A percentile compares a stretch with the other conserved stretches of the same genome.
These are phyloP conservation scores for Chlorella sp. DNA, from an alignment of 139 green algal genomes.

Conservation along the genomic window DNA sequence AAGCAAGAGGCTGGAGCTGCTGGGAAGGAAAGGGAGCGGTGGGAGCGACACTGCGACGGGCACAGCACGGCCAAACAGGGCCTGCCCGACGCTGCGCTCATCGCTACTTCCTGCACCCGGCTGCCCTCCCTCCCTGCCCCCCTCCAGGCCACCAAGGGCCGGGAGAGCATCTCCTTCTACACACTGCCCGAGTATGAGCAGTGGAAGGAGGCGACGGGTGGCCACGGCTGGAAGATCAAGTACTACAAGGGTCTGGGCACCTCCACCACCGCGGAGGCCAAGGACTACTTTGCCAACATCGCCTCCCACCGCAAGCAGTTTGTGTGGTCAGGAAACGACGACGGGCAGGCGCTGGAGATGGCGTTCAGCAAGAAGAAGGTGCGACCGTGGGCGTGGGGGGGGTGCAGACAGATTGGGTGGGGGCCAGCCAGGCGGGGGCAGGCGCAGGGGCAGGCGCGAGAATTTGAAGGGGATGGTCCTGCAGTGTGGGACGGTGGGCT, in stretches of 20 bases:
- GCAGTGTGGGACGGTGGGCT: too few relatives aligned
- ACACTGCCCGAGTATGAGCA: constrained; percentile 98
- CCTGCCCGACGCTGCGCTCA: too few relatives aligned
- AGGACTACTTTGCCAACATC: constrained; percentile 95
- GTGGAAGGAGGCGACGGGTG: constrained; percentile 81
- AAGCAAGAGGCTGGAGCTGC: too few relatives aligned
- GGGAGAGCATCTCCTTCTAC: constrained; percentile 88
- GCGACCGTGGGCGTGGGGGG: too few relatives aligned
- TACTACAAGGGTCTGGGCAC: constrained; percentile 99
- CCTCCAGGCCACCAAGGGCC: constrained; percentile 82
- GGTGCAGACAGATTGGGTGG: too few relatives aligned
- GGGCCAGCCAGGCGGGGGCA: too few relatives aligned
- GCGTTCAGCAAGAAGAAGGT: constrained; percentile 98
- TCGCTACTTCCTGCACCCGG: background rate
- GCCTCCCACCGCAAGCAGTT: constrained; percentile 87
- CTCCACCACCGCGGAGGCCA: constrained; percentile 89
- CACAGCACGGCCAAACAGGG: too few relatives aligned
- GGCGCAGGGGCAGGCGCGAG: too few relatives aligned
- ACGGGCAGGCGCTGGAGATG: constrained; percentile 91
- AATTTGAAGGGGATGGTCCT: too few relatives aligned
- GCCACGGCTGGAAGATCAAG: constrained; percentile 93
- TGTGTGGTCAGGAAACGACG: constrained; percentile 78
- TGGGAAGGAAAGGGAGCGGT: too few relatives aligned
- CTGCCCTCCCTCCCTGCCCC: background rate
- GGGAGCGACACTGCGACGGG: too few relatives aligned